phyloP scores from a whole-genome alignment of 192 early-diverging fungal genomes.

The Rhizoclosmatium sp. region DNA sequence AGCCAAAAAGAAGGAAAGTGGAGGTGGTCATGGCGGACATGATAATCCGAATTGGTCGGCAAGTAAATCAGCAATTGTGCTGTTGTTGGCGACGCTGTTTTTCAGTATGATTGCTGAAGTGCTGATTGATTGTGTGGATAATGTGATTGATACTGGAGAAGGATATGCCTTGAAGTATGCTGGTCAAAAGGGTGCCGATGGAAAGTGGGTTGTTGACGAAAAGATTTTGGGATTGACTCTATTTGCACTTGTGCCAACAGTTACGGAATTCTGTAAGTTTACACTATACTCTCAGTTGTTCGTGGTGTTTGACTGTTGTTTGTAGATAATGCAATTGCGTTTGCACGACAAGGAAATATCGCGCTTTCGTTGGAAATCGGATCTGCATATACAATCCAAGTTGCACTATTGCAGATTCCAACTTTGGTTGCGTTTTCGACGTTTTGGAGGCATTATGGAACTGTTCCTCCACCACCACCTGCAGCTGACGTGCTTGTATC shows the following conservation, averaged over 20 bases:
- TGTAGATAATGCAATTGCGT: conserved; percentile 83
- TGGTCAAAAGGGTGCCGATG: not conserved
- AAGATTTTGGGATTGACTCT: conserved; percentile 93
- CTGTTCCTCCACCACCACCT: not conserved
- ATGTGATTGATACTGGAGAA: conserved; percentile 68
- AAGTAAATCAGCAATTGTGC: conserved; percentile 75
- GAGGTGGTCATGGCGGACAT: conserved; percentile 78
- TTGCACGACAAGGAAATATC: conserved; percentile 88
- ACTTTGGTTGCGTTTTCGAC: conserved; percentile 85
- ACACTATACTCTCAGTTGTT: not conserved
- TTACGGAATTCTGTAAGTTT: conserved; percentile 85
- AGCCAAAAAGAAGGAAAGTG: conserved; percentile 45
- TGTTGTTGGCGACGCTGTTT: conserved; percentile 82
- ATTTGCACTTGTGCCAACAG: conserved; percentile 94
- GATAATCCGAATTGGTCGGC: conserved; percentile 94
- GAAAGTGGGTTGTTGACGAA: conserved; percentile 68
- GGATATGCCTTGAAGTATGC: not conserved
- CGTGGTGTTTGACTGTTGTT: conserved; percentile 5
- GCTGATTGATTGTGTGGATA: conserved; percentile 85
- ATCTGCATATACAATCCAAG: conserved; percentile 94
- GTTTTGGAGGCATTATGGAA: conserved; percentile 39
- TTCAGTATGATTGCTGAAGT: conserved; percentile 94
- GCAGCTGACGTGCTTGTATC: not conserved
- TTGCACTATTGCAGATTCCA: conserved; percentile 94
- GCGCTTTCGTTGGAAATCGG: conserved; percentile 89